These are phyloP conservation scores for Phytophthora aleatoria DNA, from an alignment of 352 stramenopile species.

Conservation along the genomic window DNA sequence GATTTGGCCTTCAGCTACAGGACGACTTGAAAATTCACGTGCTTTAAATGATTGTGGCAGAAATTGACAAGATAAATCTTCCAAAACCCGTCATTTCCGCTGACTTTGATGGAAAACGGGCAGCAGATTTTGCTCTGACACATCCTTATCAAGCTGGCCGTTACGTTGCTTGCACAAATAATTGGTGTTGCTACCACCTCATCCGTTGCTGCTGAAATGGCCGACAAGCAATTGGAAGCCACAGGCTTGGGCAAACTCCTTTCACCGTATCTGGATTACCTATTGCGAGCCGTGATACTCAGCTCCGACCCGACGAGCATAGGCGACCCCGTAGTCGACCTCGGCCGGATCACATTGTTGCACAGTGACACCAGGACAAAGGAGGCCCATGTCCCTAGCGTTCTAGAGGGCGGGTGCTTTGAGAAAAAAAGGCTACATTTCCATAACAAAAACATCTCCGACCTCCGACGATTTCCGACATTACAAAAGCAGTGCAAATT, in stretches of 20 bases:
- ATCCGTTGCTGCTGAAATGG: neutral
- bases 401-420: neutral
- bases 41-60: no score
- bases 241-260: neutral
- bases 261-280: neutral
- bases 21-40: no score
- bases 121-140: neutral
- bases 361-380: neutral
- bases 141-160: slow-evolving; percentile 13
- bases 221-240: neutral
- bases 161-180: slow-evolving; percentile 29
- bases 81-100: no score
- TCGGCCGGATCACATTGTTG: neutral
- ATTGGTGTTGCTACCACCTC: slow-evolving; percentile 15
- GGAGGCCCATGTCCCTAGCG: neutral
- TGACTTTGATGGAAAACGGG: neutral
- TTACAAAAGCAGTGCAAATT: no score
- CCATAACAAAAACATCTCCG: no score
- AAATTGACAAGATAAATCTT: no score
- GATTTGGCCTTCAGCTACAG: no score
- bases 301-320: neutral
- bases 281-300: neutral
- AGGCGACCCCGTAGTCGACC: neutral
- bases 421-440: neutral
- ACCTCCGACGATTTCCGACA: no score